Base-by-base conservation (phyloP, 306 rosid genomes). In the Hippophae rhamnoides region DNA sequence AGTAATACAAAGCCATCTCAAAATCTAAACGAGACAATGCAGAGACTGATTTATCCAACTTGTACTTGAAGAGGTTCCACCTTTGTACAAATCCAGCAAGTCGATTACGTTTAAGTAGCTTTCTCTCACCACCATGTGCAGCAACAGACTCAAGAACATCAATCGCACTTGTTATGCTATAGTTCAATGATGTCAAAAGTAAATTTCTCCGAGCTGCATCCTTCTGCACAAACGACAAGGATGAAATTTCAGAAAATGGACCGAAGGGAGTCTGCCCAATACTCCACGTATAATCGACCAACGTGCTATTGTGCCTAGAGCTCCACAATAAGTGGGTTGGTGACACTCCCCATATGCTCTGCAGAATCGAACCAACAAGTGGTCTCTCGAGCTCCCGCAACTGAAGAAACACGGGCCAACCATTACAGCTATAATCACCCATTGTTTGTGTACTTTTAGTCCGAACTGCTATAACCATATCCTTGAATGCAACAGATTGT, bases 291-390 rank as follows among this genome's bases (percentile, higher is more conserved):
- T 88, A 93, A 75, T 93, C 99, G n/a, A 88, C 94, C 70, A 86
- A 61, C n/a, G 99, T 93, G 62, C 64, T 71, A 58, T 93, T 93
- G 72, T 85, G 96, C 71, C 84, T 82, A 0, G 89, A 85, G 62
- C 95, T 93, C 97, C 99, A 88, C 53, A 70, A 55, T 74, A 86
- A 44, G 69, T 93, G 97, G 0, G 97, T 93, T 0, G 99, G 99
- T 5, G 95, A 82, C 49, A 93, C 95, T n/a, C 99, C 99, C 99
- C 99, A 93, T 97, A 93, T 85, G 13, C 90, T 88, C 85, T 93
- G 99, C 47, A 93, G 66, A 72, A 93, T 86, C 0, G 99, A 93
- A 41, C 96, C 99, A 68, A 93, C 86, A 60, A 93, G 76, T 0
- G 97, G 99, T 47, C 99, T 53, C 75, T 82, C 97, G 60, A 93